Base-by-base conservation (phyloP, 257 asterid species). In the Lycium barbarum region DNA sequence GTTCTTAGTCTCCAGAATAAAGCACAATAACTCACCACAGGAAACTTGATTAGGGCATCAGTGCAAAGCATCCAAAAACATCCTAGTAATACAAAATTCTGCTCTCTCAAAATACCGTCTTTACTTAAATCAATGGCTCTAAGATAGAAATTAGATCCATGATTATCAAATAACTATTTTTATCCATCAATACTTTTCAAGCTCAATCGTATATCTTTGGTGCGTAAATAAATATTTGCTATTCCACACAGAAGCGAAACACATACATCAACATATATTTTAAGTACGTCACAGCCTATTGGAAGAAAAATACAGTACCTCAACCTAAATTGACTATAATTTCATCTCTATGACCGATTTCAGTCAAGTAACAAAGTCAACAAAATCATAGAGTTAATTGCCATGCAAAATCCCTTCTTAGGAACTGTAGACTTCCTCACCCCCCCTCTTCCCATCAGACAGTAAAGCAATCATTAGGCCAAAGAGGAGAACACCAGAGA, bases 281-380 rank as follows among this genome's bases (percentile, higher is more conserved):
- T 53, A 10, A 53, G 58, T 12, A 18, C 38, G 53, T 36, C 78
- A 68, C 14, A 15, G 14, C 53, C 78, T 68, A 38, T 20, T 68
- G 53, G 45, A 68, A 38, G 53, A 68, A 68, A 53, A 68, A 68
- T 68, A 9, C 22, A 68, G 53, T 68, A 68, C 78, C 78, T 68
- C 78, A 68, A 68, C 14, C 47, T 38, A 38, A 68, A 17, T 38
- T 38, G 33, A 68, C 49, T 17, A 18, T 68, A 38, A 38, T 40
- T 33, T 68, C 9, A 68, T 68, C 53, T 68, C 36, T 68, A 68
- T 8, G 11, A 38, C 22, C n/a, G n/a, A n/a, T n/a, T 86, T 67
- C 45, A 12, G 20, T 15, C 4, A 67, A 67, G 76, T 36, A 68
- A 15, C 53, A 68, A 68, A 14, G 76, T 38, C 53, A 68, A 15